phyloP scores from a whole-genome alignment of 1,139 yeast genomes.

The Geotrichum phurueaensis region DNA sequence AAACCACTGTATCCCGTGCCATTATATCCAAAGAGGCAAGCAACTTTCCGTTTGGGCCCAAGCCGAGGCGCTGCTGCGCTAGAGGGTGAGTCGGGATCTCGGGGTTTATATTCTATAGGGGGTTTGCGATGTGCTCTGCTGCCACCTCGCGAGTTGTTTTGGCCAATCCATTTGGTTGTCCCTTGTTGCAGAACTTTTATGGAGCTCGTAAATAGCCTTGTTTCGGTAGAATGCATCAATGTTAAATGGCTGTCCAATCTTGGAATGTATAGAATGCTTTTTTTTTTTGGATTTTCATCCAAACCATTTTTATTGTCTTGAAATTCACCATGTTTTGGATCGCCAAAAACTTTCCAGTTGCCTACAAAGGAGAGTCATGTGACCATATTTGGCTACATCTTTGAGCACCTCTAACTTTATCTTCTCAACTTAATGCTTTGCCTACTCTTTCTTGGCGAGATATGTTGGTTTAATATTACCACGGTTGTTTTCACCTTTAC shows the following conservation, averaged over 20 bases:
- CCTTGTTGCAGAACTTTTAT: background rate
- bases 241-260: background rate
- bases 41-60: conserved; percentile 78
- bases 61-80: background rate
- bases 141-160: background rate
- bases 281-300: too few relatives aligned
- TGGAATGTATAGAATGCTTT: too few relatives aligned
- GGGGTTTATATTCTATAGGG: background rate
- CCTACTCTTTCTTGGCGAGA: too few relatives aligned
- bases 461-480: too few relatives aligned
- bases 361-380: background rate
- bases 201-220: background rate
- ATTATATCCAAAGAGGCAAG: conserved; percentile 90
- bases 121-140: background rate
- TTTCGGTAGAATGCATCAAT: background rate
- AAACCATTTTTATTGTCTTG: too few relatives aligned
- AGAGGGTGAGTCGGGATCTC: background rate
- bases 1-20: conserved; percentile 98
- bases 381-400: too few relatives aligned
- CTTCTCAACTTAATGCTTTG: background rate
- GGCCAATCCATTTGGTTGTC: background rate
- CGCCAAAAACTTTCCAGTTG: background rate
- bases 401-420: background rate
- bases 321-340: too few relatives aligned
- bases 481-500: background rate